phyloP scores from a whole-genome alignment of 768 basidiomycete species.

The Agaricus sinodeliciosus region DNA sequence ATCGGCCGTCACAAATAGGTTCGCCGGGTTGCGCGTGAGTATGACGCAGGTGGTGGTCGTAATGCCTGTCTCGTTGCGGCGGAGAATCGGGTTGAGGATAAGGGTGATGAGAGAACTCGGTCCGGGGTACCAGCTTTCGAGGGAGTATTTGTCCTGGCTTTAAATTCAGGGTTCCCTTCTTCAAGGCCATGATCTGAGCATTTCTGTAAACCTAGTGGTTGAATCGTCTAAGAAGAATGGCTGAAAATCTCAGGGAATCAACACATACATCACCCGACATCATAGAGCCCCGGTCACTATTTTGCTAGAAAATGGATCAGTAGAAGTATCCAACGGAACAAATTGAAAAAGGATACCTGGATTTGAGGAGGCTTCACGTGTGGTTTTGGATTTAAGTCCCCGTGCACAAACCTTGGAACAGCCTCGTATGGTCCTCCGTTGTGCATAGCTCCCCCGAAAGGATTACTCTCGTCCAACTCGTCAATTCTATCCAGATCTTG shows the following conservation, averaged over 20 bases:
- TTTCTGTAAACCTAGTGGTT: conserved; percentile 20
- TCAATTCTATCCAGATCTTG: conserved; percentile 63
- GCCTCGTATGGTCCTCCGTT: conserved; percentile 76
- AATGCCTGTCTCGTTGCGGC: not conserved
- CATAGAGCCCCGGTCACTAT: not conserved
- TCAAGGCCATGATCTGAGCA: conserved; percentile 29
- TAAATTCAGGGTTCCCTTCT: conserved; percentile 33
- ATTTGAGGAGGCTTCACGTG: not conserved
- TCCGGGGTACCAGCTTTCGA: conserved; percentile 19
- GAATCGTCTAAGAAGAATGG: conserved; percentile 6
- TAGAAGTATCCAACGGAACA: too few relatives aligned
- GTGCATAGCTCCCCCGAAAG: conserved; percentile 56
- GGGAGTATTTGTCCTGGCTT: conserved; percentile 52
- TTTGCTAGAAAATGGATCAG: not conserved
- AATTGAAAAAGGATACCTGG: not conserved
- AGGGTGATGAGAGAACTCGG: not conserved
- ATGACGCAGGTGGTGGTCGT: conserved; percentile 8
- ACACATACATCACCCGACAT: conserved; percentile 10
- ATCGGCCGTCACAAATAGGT: not conserved
- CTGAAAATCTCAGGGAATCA: not conserved
- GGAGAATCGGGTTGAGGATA: conserved; percentile 8
- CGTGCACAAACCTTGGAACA: conserved; percentile 28
- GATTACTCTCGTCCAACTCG: conserved; percentile 72
- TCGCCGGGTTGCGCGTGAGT: conserved; percentile 6
- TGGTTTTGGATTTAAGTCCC: conserved; percentile 12